A percentile compares a stretch with the other conserved stretches of the same genome.
Evolutionary conservation across 2,329 filamentous ascomycete species (phyloP).

Genomic region (Ophiostoma quercus): DNA sequence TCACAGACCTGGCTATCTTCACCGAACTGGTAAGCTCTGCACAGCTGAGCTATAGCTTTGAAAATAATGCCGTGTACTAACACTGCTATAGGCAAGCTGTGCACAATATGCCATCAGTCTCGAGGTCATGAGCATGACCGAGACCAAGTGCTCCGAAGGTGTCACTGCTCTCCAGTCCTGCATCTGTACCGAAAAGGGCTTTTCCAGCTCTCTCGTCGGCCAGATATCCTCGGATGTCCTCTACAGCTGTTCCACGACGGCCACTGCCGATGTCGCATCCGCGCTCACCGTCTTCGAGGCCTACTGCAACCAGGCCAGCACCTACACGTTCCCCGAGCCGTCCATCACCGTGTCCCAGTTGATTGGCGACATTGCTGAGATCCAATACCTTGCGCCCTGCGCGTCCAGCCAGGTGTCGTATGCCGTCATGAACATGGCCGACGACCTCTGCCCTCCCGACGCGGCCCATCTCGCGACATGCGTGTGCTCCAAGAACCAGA

Average conservation of each 20-base stretch:
- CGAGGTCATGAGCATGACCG: constrained; percentile 42
- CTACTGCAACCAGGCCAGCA: constrained; percentile 45
- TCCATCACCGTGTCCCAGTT: constrained; percentile 42
- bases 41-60: too few relatives aligned
- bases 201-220: constrained; percentile 37
- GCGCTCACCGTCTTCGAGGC: constrained; percentile 42
- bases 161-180: constrained; percentile 47
- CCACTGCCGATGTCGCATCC: constrained; percentile 46
- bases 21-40: constrained; percentile 37
- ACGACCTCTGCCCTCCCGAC: constrained; percentile 31
- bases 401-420: constrained; percentile 38
- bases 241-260: constrained; percentile 43
- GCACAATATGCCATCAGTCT: constrained; percentile 43
- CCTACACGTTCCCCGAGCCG: constrained; percentile 41
- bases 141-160: constrained; percentile 40
- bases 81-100: constrained; percentile 43
- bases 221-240: constrained; percentile 39
- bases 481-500: constrained; percentile 48
- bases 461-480: constrained; percentile 42
- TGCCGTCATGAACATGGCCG: constrained; percentile 38
- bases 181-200: constrained; percentile 47
- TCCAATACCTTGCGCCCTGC: constrained; percentile 41
- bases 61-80: neutral
- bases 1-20: constrained; percentile 43
- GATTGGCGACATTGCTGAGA: constrained; percentile 47